Evolutionary conservation across 2,329 filamentous ascomycete species (phyloP).

Genomic region (Lojkania enalia): DNA sequence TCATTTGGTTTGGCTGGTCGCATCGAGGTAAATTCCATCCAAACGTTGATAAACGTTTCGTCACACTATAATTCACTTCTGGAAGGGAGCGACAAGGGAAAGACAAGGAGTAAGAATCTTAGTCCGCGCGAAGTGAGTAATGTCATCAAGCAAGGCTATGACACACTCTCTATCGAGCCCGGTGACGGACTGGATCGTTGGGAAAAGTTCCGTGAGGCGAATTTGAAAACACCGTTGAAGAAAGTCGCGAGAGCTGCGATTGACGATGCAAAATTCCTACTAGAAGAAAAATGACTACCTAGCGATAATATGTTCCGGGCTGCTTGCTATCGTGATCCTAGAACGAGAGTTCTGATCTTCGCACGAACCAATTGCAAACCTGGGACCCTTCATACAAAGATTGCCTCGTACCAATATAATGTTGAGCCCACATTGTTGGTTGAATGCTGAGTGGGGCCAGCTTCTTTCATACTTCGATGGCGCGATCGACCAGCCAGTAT

Average conservation of each 20-base stretch:
- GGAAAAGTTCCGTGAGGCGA: conserved; percentile 84
- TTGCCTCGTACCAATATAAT: no score
- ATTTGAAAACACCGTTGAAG: conserved; percentile 83
- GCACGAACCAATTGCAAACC: no score
- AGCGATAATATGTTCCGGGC: not conserved
- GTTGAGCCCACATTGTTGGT: no score
- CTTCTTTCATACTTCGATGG: no score
- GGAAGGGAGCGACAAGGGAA: conserved; percentile 58
- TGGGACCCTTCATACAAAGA: no score
- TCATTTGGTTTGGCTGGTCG: conserved; percentile 61
- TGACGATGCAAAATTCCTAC: conserved; percentile 62
- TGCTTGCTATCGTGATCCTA: no score
- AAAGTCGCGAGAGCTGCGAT: conserved; percentile 82
- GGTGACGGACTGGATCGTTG: conserved; percentile 84
- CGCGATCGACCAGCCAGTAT: no score
- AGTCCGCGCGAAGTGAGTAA: conserved; percentile 83
- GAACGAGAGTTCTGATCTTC: no score
- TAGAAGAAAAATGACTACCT: conserved; percentile 31
- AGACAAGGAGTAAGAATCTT: conserved; percentile 64
- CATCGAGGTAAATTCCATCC: conserved; percentile 67
- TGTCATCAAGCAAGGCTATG: conserved; percentile 95
- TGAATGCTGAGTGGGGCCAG: no score
- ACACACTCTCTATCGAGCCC: conserved; percentile 88
- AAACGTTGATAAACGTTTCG: conserved; percentile 79
- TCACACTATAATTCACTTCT: conserved; percentile 87